These are phyloP conservation scores for Magnolia changhungtana DNA, from an alignment of 164 flowering plant species.

Conservation along the genomic window DNA sequence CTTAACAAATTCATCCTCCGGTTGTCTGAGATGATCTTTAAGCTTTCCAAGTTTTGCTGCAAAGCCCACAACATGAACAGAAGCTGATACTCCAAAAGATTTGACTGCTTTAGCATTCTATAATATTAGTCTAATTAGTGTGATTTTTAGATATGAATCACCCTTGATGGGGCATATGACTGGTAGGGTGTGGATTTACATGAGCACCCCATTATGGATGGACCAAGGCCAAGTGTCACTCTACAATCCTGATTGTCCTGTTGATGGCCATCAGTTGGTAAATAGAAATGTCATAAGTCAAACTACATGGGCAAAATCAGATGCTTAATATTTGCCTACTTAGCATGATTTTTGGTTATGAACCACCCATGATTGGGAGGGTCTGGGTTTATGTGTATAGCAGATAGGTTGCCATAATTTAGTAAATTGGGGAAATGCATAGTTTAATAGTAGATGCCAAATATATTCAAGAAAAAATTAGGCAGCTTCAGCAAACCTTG, in stretches of 20 bases:
- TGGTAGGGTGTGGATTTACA: background rate
- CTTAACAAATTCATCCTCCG: too few relatives aligned
- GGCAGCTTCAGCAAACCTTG: too few relatives aligned
- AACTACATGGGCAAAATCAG: background rate
- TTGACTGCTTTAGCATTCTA: too few relatives aligned
- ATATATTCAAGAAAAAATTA: too few relatives aligned
- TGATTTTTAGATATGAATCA: background rate
- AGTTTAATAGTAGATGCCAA: too few relatives aligned
- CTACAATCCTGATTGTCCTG: background rate
- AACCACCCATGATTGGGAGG: background rate
- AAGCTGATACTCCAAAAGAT: too few relatives aligned
- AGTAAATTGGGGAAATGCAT: too few relatives aligned
- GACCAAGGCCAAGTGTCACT: background rate
- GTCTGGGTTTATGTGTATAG: background rate
- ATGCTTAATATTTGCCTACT: background rate
- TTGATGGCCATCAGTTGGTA: background rate
- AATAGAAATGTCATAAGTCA: background rate
- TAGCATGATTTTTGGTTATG: background rate
- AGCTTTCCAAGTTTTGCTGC: too few relatives aligned
- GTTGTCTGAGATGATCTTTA: too few relatives aligned
- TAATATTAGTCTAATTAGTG: background rate
- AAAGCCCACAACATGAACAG: too few relatives aligned
- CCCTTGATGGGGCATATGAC: background rate
- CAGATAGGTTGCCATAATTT: background rate
- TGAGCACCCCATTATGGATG: background rate